A percentile compares a stretch with the other conserved stretches of the same genome.
Conservation (phyloP, 2,329 filamentous ascomycete genomes). For the Leptographium wingfieldii region DNA sequence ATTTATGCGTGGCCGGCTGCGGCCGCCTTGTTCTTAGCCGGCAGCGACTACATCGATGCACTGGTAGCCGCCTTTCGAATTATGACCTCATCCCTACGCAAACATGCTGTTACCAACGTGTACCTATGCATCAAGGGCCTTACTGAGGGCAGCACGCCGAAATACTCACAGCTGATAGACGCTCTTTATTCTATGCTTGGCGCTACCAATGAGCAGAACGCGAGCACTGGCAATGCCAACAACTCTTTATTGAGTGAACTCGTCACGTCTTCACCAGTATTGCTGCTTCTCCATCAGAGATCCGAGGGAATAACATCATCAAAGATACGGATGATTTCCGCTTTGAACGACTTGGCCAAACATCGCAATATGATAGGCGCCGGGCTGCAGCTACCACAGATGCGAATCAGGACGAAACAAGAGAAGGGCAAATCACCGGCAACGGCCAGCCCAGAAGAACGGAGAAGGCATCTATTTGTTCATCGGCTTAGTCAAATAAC, state of each 20-base stretch:
- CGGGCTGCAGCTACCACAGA: constrained; percentile 31
- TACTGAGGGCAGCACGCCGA: constrained; percentile 52
- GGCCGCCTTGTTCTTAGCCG: constrained; percentile 58
- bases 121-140: constrained; percentile 67
- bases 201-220: constrained; percentile 51
- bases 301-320: constrained; percentile 32
- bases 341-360: constrained; percentile 45
- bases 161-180: constrained; percentile 65
- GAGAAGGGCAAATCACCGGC: constrained; percentile 53
- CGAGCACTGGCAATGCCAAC: constrained; percentile 41
- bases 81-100: constrained; percentile 50
- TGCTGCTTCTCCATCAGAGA: constrained; percentile 47
- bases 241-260: constrained; percentile 71
- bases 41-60: constrained; percentile 77
- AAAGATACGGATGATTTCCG: constrained; percentile 42
- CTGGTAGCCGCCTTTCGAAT: constrained; percentile 53
- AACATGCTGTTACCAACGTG: constrained; percentile 55
- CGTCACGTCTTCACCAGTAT: constrained; percentile 65
- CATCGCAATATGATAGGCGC: constrained; percentile 37
- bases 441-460: constrained; percentile 21
- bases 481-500: constrained; percentile 76
- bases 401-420: constrained; percentile 35
- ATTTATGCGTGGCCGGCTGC: constrained; percentile 46
- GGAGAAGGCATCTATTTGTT: constrained; percentile 46
- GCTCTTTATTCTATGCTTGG: constrained; percentile 71